Conservation (phyloP, 2,329 filamentous ascomycete genomes). For the Thermoascus crustaceus region DNA sequence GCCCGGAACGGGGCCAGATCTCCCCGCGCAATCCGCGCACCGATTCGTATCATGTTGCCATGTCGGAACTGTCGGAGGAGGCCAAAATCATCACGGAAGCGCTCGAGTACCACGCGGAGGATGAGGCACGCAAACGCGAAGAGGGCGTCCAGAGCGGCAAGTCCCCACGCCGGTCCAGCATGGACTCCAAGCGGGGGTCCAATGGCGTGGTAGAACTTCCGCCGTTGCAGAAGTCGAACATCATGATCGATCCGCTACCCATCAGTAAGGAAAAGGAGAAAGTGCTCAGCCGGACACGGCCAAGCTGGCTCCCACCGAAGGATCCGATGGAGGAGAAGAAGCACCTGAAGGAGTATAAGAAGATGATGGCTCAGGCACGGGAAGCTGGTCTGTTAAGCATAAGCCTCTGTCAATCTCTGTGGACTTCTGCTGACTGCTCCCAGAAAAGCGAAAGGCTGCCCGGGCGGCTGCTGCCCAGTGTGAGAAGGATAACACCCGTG, state of each 20-base stretch:
- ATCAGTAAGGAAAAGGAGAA: slow-evolving; percentile 60
- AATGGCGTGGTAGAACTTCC: slow-evolving; percentile 44
- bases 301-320: slow-evolving; percentile 58
- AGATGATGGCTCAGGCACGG: slow-evolving; percentile 55
- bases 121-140: slow-evolving; percentile 38
- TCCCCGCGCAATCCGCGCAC: slow-evolving; percentile 39
- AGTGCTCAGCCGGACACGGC: slow-evolving; percentile 58
- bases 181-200: slow-evolving; percentile 30
- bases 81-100: slow-evolving; percentile 52
- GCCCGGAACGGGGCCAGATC: slow-evolving; percentile 34
- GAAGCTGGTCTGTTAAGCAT: slow-evolving; percentile 42
- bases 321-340: slow-evolving; percentile 83
- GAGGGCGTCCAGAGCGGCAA: slow-evolving; percentile 40
- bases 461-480: slow-evolving; percentile 40
- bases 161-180: slow-evolving; percentile 26
- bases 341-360: slow-evolving; percentile 66
- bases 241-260: slow-evolving; percentile 58
- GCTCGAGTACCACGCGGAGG: slow-evolving; percentile 50
- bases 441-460: slow-evolving; percentile 43
- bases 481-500: slow-evolving; percentile 44
- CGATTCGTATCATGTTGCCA: slow-evolving; percentile 52
- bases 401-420: background rate
- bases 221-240: slow-evolving; percentile 53
- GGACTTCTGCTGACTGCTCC: slow-evolving; percentile 8
- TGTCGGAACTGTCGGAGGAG: slow-evolving; percentile 52